Base-by-base conservation (phyloP, 1,139 yeast species). In the Kodamaea fungicola region DNA sequence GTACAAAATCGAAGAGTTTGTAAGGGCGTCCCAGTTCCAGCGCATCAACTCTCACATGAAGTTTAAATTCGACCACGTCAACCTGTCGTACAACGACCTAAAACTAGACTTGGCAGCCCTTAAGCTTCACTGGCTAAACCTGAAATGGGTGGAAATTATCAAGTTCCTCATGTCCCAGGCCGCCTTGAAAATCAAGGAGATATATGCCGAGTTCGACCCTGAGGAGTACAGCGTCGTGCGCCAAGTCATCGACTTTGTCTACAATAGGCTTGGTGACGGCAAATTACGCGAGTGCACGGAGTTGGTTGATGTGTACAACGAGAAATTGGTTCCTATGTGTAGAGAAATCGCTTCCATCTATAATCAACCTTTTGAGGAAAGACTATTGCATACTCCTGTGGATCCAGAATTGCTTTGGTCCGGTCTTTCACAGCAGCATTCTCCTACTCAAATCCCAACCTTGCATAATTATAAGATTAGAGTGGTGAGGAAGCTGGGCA, bases 21-120 rank as follows among this genome's bases (percentile, higher is more conserved):
- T 43, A 28, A 31, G 28, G 33, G 38, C n/a, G 32, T 38, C 8
- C 27, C 22, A 28, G 37, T 42, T 34, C 41, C 42, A 9, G 24
- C 32, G 26, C 37, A 39, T 12, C 35, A 44, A 35, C 32, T 34
- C 23, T 32, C 33, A 9, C 22, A 41, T 24, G 30, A 28, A 28
- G 12, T 31, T 13, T 30, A 40, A 30, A 22, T 40, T 37, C 33
- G 38, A 40, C 6, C 27, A 22, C 22, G 23, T 37, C 8, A 12
- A 22, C 23, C 22, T 30, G 23, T 27, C 23, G 21, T 40, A 40
- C 26, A 27, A 9, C 27, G 25, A 32, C 16, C 29, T 61, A 64
- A 25, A 70, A 77, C 46, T 82, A 88, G 89, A 40, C 25, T 31
- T 40, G 34, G 39, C 33, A n/a, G 34, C 28, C 12, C 31, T 37